Evolutionary conservation across 192 early-diverging fungal genomes (phyloP).

Genomic region (Coemansia sp.): DNA sequence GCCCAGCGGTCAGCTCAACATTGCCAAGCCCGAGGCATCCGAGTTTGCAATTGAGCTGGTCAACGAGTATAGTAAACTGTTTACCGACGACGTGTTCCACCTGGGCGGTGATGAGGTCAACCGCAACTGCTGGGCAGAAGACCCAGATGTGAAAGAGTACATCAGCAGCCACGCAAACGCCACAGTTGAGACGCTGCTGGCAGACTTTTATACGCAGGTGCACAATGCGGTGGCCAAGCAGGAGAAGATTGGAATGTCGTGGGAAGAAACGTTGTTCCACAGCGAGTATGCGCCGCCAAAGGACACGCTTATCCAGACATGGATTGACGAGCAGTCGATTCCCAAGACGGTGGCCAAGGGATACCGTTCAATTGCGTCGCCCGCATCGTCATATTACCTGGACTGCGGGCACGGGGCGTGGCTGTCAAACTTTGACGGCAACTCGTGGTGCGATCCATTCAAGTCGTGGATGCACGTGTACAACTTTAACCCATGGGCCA

Average conservation of each 20-base stretch:
- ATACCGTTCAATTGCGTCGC: conserved; percentile 64
- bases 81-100: conserved; percentile 73
- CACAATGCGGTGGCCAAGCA: conserved; percentile 49
- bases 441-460: conserved; percentile 76
- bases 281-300: conserved; percentile 60
- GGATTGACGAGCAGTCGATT: conserved; percentile 64
- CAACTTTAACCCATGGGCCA: conserved; percentile 62
- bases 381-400: conserved; percentile 66
- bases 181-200: conserved; percentile 38
- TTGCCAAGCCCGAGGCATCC: conserved; percentile 62
- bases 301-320: conserved; percentile 68
- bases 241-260: conserved; percentile 68
- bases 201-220: conserved; percentile 58
- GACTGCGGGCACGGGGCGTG: conserved; percentile 79
- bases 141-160: conserved; percentile 49
- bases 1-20: conserved; percentile 82
- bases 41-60: conserved; percentile 64
- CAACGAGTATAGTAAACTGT: conserved; percentile 63
- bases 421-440: conserved; percentile 65
- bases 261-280: conserved; percentile 74
- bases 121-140: conserved; percentile 66
- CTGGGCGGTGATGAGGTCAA: conserved; percentile 79
- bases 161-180: conserved; percentile 31
- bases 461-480: conserved; percentile 76
- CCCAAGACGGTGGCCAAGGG: conserved; percentile 60